phyloP scores from a whole-genome alignment of 1,139 yeast genomes.

The Suhomyces yuchorum region DNA sequence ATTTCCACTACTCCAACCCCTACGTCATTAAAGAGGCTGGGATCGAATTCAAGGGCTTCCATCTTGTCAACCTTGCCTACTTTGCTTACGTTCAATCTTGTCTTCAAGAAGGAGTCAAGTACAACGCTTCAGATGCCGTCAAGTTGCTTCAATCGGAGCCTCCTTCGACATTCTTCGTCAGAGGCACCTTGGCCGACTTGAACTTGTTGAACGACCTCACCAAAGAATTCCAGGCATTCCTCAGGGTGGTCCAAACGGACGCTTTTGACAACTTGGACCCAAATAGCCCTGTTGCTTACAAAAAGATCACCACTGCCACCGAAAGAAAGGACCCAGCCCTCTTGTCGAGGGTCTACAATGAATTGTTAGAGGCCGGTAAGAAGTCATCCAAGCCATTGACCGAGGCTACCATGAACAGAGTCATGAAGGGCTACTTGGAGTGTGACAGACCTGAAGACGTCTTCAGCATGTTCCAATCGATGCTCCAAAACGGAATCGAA shows the following conservation, averaged over 20 bases:
- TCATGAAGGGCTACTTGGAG: slow-evolving; percentile 41
- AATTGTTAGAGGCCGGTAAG: slow-evolving; percentile 29
- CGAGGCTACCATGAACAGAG: slow-evolving; percentile 33
- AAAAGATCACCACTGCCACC: slow-evolving; percentile 27
- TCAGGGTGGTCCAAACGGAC: slow-evolving; percentile 16
- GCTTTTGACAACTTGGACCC: slow-evolving; percentile 34
- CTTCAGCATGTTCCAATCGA: slow-evolving; percentile 36
- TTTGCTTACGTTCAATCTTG: slow-evolving; percentile 40
- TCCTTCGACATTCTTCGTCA: slow-evolving; percentile 28
- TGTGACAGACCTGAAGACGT: slow-evolving; percentile 34
- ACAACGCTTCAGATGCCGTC: slow-evolving; percentile 28
- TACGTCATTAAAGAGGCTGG: slow-evolving; percentile 15
- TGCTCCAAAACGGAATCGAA: slow-evolving; percentile 30
- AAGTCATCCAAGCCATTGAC: slow-evolving; percentile 28
- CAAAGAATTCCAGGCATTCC: slow-evolving; percentile 20
- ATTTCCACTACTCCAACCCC: slow-evolving; percentile 14
- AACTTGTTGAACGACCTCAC: slow-evolving; percentile 15
- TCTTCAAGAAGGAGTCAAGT: slow-evolving; percentile 25
- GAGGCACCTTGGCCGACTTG: slow-evolving; percentile 18
- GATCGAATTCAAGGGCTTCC: slow-evolving; percentile 17
- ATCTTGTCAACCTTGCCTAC: slow-evolving; percentile 32
- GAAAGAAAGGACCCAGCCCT: slow-evolving; percentile 21
- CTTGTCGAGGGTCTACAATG: slow-evolving; percentile 28
- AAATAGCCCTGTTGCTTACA: slow-evolving; percentile 30
- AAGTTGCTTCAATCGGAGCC: slow-evolving; percentile 33